Base-by-base conservation (phyloP, 805 yeast species). In the Ogataea allantospora region DNA sequence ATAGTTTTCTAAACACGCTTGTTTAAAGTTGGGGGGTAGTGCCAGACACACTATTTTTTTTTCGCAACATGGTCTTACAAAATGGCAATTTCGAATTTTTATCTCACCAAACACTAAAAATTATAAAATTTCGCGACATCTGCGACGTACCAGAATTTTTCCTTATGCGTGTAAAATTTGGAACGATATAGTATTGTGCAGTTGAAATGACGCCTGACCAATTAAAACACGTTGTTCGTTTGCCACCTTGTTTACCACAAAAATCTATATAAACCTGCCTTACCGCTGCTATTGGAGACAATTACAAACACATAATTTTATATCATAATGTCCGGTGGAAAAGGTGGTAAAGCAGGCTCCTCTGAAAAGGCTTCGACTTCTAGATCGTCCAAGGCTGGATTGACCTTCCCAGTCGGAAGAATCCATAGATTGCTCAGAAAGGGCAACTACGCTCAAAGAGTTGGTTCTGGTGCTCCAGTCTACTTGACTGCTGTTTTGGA, bases 391-490 rank as follows among this genome's bases (percentile, higher is more conserved):
- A 91, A 88, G 78, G 97, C 98, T 65, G 98, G 97, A 69, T 80
- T 91, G 65, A 87, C 95, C 60, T 91, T 91, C 95, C 98, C 98
- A 75, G 98, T 91, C 55, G 98, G 98, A 70, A 89, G 98, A 82
- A 93, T 91, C 57, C 96, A 91, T 78, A 83, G 97, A 75, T 78
- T 89, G 57, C 74, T 91, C 63, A 87, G 95, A 81, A 88, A 83
- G 74, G 96, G 96, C 67, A 87, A 89, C 83, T 87, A 91, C 76
- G 95, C 97, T 63, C 95, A 89, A 75, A 83, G 98, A 77, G 83
- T 91, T 58, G 97, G 98, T 80, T 88, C 97, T 53, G 96, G 96
- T 80, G 97, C 98, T 60, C 97, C 98, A 73, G 91, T 91, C 49
- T 91, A 89, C 75, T 76, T 91, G 65, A 89, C 98, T 55, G 95